A percentile compares a stretch with the other conserved stretches of the same genome.
Conservation (phyloP, 2,329 filamentous ascomycete genomes). For the Chaetomium sp. region DNA sequence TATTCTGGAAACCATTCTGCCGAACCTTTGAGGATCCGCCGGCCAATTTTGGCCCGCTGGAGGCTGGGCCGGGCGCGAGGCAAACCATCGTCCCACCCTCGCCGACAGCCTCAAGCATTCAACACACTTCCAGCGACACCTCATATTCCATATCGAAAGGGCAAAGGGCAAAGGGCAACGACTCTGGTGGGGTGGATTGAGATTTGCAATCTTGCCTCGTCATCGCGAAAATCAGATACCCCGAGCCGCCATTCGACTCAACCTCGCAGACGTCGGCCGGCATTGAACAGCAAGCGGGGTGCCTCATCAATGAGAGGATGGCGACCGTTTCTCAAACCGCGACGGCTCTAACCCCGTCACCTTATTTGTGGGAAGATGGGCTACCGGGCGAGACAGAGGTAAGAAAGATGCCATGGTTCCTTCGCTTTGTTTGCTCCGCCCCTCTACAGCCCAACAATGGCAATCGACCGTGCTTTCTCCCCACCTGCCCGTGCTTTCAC, state of each 20-base stretch:
- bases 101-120: constrained; percentile 19
- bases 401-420: constrained; percentile 39
- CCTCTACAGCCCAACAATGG: constrained; percentile 6
- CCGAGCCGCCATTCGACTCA: not conserved
- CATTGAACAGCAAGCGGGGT: not conserved
- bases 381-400: constrained; percentile 43
- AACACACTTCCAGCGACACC: not conserved
- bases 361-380: constrained; percentile 48
- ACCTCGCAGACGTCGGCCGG: not conserved
- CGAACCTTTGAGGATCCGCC: constrained; percentile 22
- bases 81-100: constrained; percentile 15
- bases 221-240: not conserved
- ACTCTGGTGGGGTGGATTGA: not conserved
- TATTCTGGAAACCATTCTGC: constrained; percentile 5
- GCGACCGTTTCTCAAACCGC: constrained; percentile 56
- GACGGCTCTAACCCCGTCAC: constrained; percentile 52
- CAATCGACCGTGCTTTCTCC: not conserved
- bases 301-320: constrained; percentile 43
- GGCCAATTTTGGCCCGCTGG: constrained; percentile 27
- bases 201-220: not conserved
- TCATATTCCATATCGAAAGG: not conserved
- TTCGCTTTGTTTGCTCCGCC: constrained; percentile 4
- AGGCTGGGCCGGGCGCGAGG: constrained; percentile 26
- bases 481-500: not conserved
- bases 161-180: too few relatives aligned